These are phyloP conservation scores for Populus euphratica DNA, from an alignment of 345 rosid genomes.

Conservation along the genomic window DNA sequence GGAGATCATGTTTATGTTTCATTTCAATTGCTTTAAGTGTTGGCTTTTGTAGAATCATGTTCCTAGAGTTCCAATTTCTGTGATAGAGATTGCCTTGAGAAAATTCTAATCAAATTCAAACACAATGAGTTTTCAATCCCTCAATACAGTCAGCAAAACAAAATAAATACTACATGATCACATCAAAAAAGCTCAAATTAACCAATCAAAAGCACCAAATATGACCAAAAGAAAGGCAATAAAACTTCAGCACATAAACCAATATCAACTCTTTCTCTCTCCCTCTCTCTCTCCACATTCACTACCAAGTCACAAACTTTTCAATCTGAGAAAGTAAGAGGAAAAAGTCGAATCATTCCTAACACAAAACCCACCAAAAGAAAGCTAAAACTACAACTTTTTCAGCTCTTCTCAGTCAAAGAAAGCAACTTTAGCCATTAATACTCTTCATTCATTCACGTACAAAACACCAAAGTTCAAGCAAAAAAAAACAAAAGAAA, in stretches of 20 bases:
- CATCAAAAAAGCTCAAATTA: slow-evolving; percentile 5
- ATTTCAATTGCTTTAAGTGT: neutral
- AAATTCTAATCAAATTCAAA: neutral
- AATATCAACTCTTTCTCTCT: neutral
- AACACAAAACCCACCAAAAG: neutral
- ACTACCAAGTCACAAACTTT: neutral
- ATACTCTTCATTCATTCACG: neutral
- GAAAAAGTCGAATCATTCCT: neutral
- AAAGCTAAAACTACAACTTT: neutral
- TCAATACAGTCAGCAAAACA: neutral
- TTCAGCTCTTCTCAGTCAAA: neutral
- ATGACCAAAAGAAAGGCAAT: slow-evolving; percentile 4
- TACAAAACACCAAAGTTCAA: neutral
- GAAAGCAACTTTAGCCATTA: neutral
- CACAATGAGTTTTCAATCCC: neutral
- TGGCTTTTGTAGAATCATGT: neutral
- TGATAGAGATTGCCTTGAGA: neutral
- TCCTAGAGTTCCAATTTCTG: neutral
- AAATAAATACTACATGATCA: neutral
- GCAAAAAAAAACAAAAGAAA: neutral
- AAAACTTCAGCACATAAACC: neutral
- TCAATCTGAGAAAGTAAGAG: neutral
- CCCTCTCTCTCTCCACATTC: neutral
- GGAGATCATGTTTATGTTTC: neutral
- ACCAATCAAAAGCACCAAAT: neutral